These are phyloP conservation scores for Schoenoplectus triqueter DNA, from an alignment of 202 grass and related monocot genomes.

Conservation along the genomic window DNA sequence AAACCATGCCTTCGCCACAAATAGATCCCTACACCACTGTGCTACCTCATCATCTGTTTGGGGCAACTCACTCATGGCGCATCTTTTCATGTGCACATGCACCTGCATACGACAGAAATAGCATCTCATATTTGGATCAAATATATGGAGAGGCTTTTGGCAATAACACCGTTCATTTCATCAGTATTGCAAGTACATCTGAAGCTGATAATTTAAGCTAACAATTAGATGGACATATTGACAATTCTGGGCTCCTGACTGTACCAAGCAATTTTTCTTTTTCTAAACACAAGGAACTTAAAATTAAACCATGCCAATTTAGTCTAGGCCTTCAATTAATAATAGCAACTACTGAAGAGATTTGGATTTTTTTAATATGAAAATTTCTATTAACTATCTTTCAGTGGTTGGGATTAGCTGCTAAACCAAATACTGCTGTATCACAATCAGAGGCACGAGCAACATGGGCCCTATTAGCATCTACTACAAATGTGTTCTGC, in stretches of 20 bases:
- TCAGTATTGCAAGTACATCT: neutral
- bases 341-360: neutral
- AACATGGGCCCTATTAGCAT: neutral
- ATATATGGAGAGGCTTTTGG: neutral
- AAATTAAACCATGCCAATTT: neutral
- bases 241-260: neutral
- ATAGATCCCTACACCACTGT: constrained; percentile 95
- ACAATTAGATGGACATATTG: constrained; percentile 15
- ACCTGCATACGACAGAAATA: constrained; percentile 48
- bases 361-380: neutral
- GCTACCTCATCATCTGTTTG: constrained; percentile 86
- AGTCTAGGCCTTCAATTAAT: neutral
- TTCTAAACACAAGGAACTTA: neutral
- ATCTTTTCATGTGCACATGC: constrained; percentile 87
- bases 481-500: neutral
- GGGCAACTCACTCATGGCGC: constrained; percentile 79
- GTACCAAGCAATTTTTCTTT: neutral
- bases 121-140: neutral
- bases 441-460: neutral
- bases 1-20: constrained; percentile 68
- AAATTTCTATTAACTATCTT: neutral
- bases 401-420: constrained; percentile 2
- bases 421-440: constrained; percentile 12
- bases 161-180: neutral
- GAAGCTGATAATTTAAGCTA: neutral